Base-by-base conservation (phyloP, 2,329 filamentous ascomycete species). In the Purpureocillium lavendulum region DNA sequence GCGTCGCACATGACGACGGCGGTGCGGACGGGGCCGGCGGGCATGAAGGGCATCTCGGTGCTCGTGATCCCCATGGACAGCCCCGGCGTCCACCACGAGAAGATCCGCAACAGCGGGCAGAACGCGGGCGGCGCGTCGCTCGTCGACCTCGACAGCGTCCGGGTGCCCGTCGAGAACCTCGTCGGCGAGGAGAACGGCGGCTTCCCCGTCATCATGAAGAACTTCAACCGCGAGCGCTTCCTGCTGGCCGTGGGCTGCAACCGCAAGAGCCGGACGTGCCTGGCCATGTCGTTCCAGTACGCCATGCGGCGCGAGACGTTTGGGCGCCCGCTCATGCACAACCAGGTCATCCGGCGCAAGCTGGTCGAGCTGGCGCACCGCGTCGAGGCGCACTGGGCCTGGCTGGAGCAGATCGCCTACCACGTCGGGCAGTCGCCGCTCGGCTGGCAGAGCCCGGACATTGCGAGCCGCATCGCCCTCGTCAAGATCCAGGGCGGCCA, bases 41-140 rank as follows among this genome's bases (percentile, higher is more conserved):
- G 77, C 10, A 64, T 64, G 38, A 49, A 50, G 2, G 77, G 77
- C 4, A 66, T 81, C 24, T 77, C 74, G 1, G 62, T 80, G 2
- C 57, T 82, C 2, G 70, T 81, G 3, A 75, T 81, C 17, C 68
- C 75, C 0, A 59, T 73, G 24, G 55, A 64, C 32, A 53, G 59
- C 1, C 58, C 64, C 3, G 77, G 77, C n/a, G 59, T 80, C 7
- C 61, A 64, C 18, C 2, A 64, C 65, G 37, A 64, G 15, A 69
- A 65, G 37, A 80, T 84, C 56, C 58, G 70, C 38, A 84, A 84
- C 54, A 78, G 72, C 18, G 81, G 80, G 3, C 77, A 82, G n/a
- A 74, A 78, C 49, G 77, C 77, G 5, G 80, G 78, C 31, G 77
- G 77, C 53, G 65, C 72, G 4, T 73, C 71, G 1, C 77, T 70